Evolutionary conservation across 495 filamentous ascomycete genomes (phyloP), one percentile per base, ranked within the genome.

Genomic region (Podospora tetraspora): DNA sequence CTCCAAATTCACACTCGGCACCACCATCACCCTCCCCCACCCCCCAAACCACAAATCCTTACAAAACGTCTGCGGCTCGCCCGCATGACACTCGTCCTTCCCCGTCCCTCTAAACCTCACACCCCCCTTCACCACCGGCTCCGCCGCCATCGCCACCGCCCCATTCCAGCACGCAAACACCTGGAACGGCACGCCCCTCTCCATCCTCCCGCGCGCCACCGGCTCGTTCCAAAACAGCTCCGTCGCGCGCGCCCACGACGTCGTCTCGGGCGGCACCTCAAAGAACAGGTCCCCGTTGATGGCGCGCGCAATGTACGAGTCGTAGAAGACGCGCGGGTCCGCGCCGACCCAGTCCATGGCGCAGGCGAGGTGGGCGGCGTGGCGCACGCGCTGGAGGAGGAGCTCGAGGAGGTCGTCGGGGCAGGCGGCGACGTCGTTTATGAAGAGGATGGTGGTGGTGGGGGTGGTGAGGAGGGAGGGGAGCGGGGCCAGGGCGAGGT

Each of bases 111-210:
- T 78, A 66, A 86, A 85, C 2, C 19, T 19, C 2, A 77, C 59
- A 30, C 71, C 75, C 0, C 74, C 75, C 11, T 75, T 73, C 21
- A 84, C 67, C 24, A 79, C 43, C 24, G 77, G 74, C 61, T 57
- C 66, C 1, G 76, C 75, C 1, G 60, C 27, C 25, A 77, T 76
- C 0, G 76, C 77, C 1, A 73, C 74, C 19, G 79, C 81, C 13
- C 83, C 84, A 58, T 85, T 84, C 84, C 84, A 85, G 73, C 84
- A 86, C 1, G 82, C 79, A 59, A 84, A 85, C 0, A 87, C 84
- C 74, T 87, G 84, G 67, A 86, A 83, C 0, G 84, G 82, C 34
- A 71, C 71, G 11, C 70, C 65, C 9, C 60, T 62, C 4, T 61
- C 23, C 56, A 78, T 78, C 22, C 78, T 72, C 13, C 58, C 63